These are phyloP conservation scores for Phytophthora nicotianae DNA, from an alignment of 352 stramenopile species.

Conservation along the genomic window DNA sequence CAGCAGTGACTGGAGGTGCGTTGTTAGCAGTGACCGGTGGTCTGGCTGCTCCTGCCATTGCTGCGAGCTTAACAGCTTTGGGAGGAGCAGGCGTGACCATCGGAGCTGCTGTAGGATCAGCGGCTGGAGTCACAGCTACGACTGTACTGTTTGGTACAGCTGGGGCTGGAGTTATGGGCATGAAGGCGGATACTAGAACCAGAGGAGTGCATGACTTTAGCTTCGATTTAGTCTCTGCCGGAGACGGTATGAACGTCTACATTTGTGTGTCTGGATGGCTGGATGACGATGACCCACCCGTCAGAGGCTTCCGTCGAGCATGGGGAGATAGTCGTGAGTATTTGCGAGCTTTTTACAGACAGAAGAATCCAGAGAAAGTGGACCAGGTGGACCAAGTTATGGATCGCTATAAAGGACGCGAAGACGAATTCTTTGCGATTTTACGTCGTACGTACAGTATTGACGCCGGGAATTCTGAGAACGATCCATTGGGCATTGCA, in stretches of 20 bases:
- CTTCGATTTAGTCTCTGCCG: constrained; percentile 81
- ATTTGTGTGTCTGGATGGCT: constrained; percentile 87
- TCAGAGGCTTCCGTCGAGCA: constrained; percentile 63
- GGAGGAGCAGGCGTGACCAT: constrained; percentile 70
- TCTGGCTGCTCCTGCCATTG: constrained; percentile 65
- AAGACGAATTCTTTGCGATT: constrained; percentile 84
- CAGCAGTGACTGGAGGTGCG: constrained; percentile 70
- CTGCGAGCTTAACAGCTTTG: constrained; percentile 56
- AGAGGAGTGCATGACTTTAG: constrained; percentile 79
- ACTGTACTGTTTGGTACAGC: constrained; percentile 85
- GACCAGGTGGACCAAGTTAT: constrained; percentile 82
- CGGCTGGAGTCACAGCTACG: constrained; percentile 65
- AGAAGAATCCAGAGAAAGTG: constrained; percentile 73
- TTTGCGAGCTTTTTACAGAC: constrained; percentile 73
- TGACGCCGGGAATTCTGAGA: constrained; percentile 27
- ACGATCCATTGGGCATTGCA: constrained; percentile 57
- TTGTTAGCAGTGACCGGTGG: constrained; percentile 79
- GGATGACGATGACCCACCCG: constrained; percentile 71
- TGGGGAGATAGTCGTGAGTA: constrained; percentile 87
- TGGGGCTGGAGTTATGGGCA: constrained; percentile 74
- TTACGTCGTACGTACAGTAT: constrained; percentile 72
- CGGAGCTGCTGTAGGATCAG: constrained; percentile 57
- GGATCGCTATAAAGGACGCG: constrained; percentile 80
- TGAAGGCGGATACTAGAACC: constrained; percentile 81
- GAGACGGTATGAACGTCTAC: constrained; percentile 89